Evolutionary conservation across 1,284 basidiomycete genomes (phyloP).

Genomic region (Fomitopsis schrenkii): DNA sequence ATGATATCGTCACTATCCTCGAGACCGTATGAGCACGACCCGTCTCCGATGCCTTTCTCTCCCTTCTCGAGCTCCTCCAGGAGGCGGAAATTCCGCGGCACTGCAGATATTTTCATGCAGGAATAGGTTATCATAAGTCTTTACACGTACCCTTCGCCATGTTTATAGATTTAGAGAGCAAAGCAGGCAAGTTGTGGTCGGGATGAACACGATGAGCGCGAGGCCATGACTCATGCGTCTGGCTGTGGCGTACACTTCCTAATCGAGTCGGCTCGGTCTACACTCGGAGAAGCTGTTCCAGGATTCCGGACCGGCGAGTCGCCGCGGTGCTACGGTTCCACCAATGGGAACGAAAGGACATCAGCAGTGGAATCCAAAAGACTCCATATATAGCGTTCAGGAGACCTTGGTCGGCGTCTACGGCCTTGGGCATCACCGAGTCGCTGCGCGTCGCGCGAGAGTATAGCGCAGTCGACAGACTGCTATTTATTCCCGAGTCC

Average conservation of each 20-base stretch:
- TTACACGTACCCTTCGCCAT: not conserved
- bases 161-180: no score
- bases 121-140: not conserved
- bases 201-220: conserved; percentile 6
- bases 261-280: not conserved
- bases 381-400: not conserved
- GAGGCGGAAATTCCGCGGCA: conserved; percentile 94
- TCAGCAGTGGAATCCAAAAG: not conserved
- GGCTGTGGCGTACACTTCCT: not conserved
- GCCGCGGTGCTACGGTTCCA: not conserved
- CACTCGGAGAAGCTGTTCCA: not conserved
- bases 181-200: not conserved
- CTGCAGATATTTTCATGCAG: conserved; percentile 36
- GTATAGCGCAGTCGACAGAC: conserved; percentile 16
- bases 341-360: not conserved
- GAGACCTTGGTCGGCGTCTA: not conserved
- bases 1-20: conserved; percentile 91
- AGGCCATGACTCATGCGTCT: not conserved
- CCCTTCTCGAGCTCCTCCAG: conserved; percentile 99
- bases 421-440: not conserved
- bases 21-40: conserved; percentile 93
- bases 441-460: not conserved
- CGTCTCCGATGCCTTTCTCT: conserved; percentile 98
- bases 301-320: not conserved
- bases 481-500: conserved; percentile 5